Percentiles rank a stretch among this genome's conserved stretches.
Evolutionary conservation across 2,329 filamentous ascomycete genomes (phyloP).

Genomic region (Clarireedia monteithiana): DNA sequence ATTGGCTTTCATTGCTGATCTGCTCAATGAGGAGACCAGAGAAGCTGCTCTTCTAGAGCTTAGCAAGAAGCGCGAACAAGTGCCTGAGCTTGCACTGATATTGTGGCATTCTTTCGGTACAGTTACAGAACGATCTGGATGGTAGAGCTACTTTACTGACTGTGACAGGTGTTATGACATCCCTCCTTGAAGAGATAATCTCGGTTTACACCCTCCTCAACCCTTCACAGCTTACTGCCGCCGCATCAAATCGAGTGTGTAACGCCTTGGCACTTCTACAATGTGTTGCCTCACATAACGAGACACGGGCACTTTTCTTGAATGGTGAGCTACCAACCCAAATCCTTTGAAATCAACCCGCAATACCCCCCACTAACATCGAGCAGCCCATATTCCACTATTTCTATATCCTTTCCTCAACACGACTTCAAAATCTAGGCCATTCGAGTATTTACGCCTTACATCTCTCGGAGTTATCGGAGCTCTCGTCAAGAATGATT

Average conservation of each 20-base stretch:
- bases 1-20: conserved; percentile 86
- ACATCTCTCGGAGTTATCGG: conserved; percentile 96
- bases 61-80: conserved; percentile 97
- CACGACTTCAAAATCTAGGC: conserved; percentile 94
- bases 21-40: conserved; percentile 78
- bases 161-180: conserved; percentile 85
- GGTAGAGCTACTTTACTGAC: conserved; percentile 13
- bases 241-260: conserved; percentile 95
- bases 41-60: conserved; percentile 90
- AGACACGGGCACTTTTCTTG: conserved; percentile 87
- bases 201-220: conserved; percentile 96
- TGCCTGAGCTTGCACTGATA: conserved; percentile 90
- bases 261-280: conserved; percentile 93
- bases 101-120: conserved; percentile 97
- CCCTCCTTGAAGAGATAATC: conserved; percentile 94
- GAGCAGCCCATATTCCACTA: conserved; percentile 86
- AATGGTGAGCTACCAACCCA: conserved; percentile 55
- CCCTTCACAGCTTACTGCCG: conserved; percentile 91
- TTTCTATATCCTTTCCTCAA: conserved; percentile 98
- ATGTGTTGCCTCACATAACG: conserved; percentile 95
- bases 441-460: conserved; percentile 93
- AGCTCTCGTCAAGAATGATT: conserved; percentile 97
- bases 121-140: conserved; percentile 26
- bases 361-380: conserved; percentile 12
- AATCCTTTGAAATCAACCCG: background rate